Conservation (phyloP, 306 rosid species). For the Corylus americana region DNA sequence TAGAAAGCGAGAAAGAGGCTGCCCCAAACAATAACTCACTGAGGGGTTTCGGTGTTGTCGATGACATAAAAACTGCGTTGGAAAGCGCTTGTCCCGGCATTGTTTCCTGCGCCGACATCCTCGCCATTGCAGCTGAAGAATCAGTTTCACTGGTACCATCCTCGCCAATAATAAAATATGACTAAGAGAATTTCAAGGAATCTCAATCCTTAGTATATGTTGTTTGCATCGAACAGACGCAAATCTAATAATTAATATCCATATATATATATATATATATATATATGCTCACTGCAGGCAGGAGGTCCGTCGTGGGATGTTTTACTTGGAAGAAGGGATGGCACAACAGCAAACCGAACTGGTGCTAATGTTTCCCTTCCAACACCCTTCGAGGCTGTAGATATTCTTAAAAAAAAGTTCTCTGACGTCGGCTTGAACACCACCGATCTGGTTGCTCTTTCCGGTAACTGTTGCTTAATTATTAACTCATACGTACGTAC, state of each 20-base stretch:
- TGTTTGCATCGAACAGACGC: no score
- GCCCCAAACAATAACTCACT: slow-evolving; percentile 30
- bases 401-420: slow-evolving; percentile 20
- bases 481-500: no score
- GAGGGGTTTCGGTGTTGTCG: slow-evolving; percentile 53
- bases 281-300: slow-evolving; percentile 30
- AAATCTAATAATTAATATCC: no score
- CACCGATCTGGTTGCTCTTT: slow-evolving; percentile 58
- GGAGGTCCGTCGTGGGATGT: slow-evolving; percentile 52
- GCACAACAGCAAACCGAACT: slow-evolving; percentile 41
- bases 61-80: slow-evolving; percentile 40
- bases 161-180: no score
- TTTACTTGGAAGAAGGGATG: slow-evolving; percentile 57
- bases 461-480: slow-evolving; percentile 36
- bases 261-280: no score
- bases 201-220: no score
- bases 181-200: no score
- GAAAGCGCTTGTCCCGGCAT: slow-evolving; percentile 41
- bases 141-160: slow-evolving; percentile 41
- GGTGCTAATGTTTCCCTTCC: slow-evolving; percentile 47
- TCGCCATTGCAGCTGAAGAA: slow-evolving; percentile 47
- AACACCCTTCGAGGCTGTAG: slow-evolving; percentile 13
- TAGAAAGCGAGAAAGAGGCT: slow-evolving; percentile 53
- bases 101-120: slow-evolving; percentile 67
- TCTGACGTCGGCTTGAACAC: slow-evolving; percentile 25